Base-by-base conservation (phyloP, 1,284 basidiomycete genomes). In the Mycena citricolor region DNA sequence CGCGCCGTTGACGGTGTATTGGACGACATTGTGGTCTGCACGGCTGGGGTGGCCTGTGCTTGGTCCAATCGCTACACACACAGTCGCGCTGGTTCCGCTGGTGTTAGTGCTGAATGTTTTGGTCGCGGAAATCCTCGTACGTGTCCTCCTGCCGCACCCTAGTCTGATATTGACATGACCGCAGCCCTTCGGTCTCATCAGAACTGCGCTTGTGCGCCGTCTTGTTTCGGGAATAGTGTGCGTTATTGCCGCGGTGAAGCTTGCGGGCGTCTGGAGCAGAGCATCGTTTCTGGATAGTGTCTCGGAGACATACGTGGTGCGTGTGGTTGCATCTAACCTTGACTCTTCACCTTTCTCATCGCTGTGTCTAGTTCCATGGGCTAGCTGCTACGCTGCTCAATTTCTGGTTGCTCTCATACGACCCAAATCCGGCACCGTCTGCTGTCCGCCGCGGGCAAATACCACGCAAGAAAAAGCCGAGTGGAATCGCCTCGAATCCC, bases 1-100 rank as follows among this genome's bases (percentile, higher is more conserved):
- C 24, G 70, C 83, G 30, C 83, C 87, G 1, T 70, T 77, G 50
- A 69, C 77, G 11, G 75, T 77, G 8, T 85, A 86, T 54, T 84
- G 77, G 74, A 63, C 76, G 19, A 73, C 79, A 19, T 72, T 75
- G 16, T 74, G 71, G 62, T 77, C 80, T 11, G 74, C 76, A 16
- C 71, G 79, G 49, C 60, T 63, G 51, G 66, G 66, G 23, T 69
- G 76, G 51, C 71, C 79, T 12, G 45, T 79, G n/a, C 62, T 70
- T 57, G 86, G 85, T 0, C 74, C 85, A 16, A 66, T 77, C 11
- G 52, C 74, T 7, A 77, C 81, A 2, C 85, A 89, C 62, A 53
- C 65, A 14, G 46, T 61, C 23, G 74, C 81, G 8, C 62, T 87
- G 16, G 70, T 69, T 8, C 85, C 85, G 2, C 58, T 84, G 31